Conservation (phyloP, 1,284 basidiomycete species). For the Mixia osmundae region DNA sequence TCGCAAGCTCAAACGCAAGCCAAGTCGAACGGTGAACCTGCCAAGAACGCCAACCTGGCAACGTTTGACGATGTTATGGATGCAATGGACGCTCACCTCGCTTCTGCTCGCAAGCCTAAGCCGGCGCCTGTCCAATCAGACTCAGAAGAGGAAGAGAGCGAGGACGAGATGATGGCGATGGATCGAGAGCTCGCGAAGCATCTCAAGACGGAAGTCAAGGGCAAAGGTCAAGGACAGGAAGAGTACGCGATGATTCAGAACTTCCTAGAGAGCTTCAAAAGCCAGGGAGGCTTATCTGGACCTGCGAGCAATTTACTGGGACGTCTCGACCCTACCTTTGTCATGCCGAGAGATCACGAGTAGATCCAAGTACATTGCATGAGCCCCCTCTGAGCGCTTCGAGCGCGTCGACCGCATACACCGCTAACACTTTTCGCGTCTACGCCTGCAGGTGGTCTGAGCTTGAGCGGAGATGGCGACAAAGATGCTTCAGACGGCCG, state of each 20-base stretch:
- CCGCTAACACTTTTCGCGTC: too few relatives aligned
- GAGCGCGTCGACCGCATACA: too few relatives aligned
- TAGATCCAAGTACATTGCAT: too few relatives aligned
- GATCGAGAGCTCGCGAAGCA: constrained; percentile 51
- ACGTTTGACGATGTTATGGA: constrained; percentile 86
- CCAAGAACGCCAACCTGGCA: constrained; percentile 40
- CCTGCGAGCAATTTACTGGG: constrained; percentile 71
- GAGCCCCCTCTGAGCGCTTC: too few relatives aligned
- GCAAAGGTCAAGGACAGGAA: constrained; percentile 31
- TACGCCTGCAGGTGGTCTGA: too few relatives aligned
- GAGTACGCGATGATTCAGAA: constrained; percentile 58
- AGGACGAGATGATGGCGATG: constrained; percentile 49
- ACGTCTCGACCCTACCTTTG: constrained; percentile 29
- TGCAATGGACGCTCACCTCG: constrained; percentile 68
- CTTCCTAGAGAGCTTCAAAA: constrained; percentile 80
- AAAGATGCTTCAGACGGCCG: constrained; percentile 13
- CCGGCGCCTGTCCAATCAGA: constrained; percentile 8
- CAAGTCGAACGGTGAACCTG: background rate
- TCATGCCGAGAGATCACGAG: constrained; percentile 11
- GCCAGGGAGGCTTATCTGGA: constrained; percentile 59
- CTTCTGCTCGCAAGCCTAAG: constrained; percentile 20
- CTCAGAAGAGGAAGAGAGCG: constrained; percentile 29
- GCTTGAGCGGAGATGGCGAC: too few relatives aligned
- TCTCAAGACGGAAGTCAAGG: constrained; percentile 29
- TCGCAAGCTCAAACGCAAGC: too few relatives aligned